These are phyloP conservation scores for Psilocybe azurescens DNA, from an alignment of 768 basidiomycete genomes.

Conservation along the genomic window DNA sequence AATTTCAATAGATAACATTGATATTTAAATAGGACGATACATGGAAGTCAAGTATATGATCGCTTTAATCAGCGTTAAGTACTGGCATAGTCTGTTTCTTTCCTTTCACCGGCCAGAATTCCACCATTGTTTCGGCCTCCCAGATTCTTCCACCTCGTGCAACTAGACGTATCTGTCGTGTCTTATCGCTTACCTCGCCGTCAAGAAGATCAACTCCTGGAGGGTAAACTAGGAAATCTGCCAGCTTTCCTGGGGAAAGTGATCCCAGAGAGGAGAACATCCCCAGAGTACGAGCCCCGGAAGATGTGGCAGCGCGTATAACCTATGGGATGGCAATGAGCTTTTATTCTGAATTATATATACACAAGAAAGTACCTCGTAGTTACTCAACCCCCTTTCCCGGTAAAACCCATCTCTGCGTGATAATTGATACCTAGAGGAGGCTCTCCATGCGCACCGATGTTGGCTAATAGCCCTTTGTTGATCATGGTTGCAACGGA, in stretches of 20 bases:
- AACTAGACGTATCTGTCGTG: constrained; percentile 59
- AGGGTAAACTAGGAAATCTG: constrained; percentile 73
- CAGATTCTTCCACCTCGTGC: constrained; percentile 73
- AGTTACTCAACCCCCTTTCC: constrained; percentile 71
- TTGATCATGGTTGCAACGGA: constrained; percentile 74
- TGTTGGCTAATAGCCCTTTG: constrained; percentile 63
- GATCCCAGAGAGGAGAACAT: constrained; percentile 67
- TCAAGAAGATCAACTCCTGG: constrained; percentile 61
- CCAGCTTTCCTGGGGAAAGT: constrained; percentile 67
- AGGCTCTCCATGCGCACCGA: constrained; percentile 78
- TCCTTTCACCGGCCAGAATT: constrained; percentile 74
- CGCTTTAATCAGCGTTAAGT: constrained; percentile 53
- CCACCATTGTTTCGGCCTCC: constrained; percentile 69
- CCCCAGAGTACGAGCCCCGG: constrained; percentile 69
- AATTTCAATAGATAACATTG: no score
- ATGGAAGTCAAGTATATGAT: no score
- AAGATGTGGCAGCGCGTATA: constrained; percentile 69
- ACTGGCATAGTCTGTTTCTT: constrained; percentile 59
- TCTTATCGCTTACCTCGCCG: constrained; percentile 51
- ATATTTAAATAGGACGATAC: no score
- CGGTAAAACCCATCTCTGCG: constrained; percentile 71
- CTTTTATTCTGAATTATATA: not conserved
- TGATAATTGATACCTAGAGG: constrained; percentile 81
- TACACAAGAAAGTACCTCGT: constrained; percentile 53
- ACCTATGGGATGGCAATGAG: constrained; percentile 43